These are phyloP conservation scores for Lecanoromycetidae sp. DNA, from an alignment of 2,329 filamentous ascomycete species.

Conservation along the genomic window DNA sequence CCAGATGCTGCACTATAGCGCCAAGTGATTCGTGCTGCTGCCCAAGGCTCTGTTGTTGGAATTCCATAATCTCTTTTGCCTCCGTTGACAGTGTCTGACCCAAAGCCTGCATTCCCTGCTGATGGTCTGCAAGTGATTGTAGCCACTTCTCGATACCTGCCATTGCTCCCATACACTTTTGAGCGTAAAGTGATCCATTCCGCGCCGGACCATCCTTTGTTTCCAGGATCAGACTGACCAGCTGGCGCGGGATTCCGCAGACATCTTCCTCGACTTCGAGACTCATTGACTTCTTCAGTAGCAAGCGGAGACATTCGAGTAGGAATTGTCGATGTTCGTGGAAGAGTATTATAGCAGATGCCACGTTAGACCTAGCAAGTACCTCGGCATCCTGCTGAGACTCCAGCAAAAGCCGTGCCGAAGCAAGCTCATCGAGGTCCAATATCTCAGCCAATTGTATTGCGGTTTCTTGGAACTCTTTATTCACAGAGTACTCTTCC, in stretches of 20 bases:
- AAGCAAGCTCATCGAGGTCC: conserved; percentile 78
- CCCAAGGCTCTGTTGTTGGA: conserved; percentile 65
- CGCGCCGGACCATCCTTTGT: conserved; percentile 36
- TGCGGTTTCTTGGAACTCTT: conserved; percentile 72
- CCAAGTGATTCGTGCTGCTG: conserved; percentile 83
- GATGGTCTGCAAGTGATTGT: conserved; percentile 60
- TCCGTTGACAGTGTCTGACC: conserved; percentile 54
- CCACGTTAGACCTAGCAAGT: conserved; percentile 60
- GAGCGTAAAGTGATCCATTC: conserved; percentile 51
- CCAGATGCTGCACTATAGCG: conserved; percentile 64
- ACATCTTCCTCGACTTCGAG: conserved; percentile 45
- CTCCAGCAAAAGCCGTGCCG: conserved; percentile 63
- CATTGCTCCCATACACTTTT: conserved; percentile 67
- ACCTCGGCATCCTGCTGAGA: conserved; percentile 56
- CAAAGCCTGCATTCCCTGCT: conserved; percentile 63
- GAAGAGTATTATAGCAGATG: conserved; percentile 74
- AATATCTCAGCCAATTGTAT: conserved; percentile 77
- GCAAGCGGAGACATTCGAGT: conserved; percentile 69
- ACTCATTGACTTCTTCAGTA: conserved; percentile 57
- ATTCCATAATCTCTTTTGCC: conserved; percentile 64
- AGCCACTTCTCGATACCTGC: conserved; percentile 64
- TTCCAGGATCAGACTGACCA: conserved; percentile 47
- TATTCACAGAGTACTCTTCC: conserved; percentile 67
- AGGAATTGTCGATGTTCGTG: conserved; percentile 75
- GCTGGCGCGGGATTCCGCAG: conserved; percentile 42